These are phyloP conservation scores for Wickerhamiella sergipiensis DNA, from an alignment of 805 yeast genomes.

Conservation along the genomic window DNA sequence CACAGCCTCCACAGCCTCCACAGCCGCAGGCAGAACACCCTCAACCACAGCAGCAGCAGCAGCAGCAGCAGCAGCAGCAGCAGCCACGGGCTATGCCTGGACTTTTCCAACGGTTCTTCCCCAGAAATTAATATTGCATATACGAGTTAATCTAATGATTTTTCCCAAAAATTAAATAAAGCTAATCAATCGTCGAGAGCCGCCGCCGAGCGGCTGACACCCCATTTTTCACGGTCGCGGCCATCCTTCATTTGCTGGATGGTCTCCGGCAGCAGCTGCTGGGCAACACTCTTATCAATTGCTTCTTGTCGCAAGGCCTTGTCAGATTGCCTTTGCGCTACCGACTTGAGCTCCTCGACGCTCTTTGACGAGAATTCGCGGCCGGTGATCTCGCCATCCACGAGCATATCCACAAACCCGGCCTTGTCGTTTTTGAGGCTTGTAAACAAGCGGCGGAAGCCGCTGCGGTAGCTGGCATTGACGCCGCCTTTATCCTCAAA, in stretches of 20 bases:
- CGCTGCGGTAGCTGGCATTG: slow-evolving; percentile 17
- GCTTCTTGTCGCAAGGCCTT: slow-evolving; percentile 18
- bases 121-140: background rate
- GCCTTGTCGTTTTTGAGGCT: slow-evolving; percentile 19
- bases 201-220: slow-evolving; percentile 29
- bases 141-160: too few relatives aligned
- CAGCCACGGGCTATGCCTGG: background rate
- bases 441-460: slow-evolving; percentile 20
- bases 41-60: background rate
- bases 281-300: slow-evolving; percentile 18
- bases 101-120: background rate
- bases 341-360: slow-evolving; percentile 21
- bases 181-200: slow-evolving; percentile 24
- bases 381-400: slow-evolving; percentile 18
- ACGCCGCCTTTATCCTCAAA: slow-evolving; percentile 12
- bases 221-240: slow-evolving; percentile 31
- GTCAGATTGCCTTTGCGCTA: slow-evolving; percentile 17
- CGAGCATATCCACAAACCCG: slow-evolving; percentile 15
- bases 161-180: too few relatives aligned
- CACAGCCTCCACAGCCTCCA: background rate
- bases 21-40: background rate
- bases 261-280: slow-evolving; percentile 21
- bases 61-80: background rate
- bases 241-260: slow-evolving; percentile 28
- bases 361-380: slow-evolving; percentile 21